Base-by-base conservation (phyloP, 2,329 filamentous ascomycete species). In the Colletotrichum spaethianum region DNA sequence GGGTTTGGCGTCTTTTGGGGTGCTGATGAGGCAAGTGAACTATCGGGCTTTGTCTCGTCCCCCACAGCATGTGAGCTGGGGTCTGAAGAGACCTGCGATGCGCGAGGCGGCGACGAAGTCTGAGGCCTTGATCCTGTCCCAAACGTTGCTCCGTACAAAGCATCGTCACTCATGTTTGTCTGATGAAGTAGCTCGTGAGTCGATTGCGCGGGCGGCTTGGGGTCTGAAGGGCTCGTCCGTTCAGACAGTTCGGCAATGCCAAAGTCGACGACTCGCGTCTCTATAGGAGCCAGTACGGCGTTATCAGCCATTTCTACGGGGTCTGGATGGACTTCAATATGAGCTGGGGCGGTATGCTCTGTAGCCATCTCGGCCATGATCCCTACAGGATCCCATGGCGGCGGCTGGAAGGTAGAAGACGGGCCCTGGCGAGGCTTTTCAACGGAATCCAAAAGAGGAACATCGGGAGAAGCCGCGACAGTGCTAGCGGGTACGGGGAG, bases 331-430 rank as follows among this genome's bases (percentile, higher is more conserved):
- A 76, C 78, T 73, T 88, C 86, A 7, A 84, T 80, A 1, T 77
- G 77, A 8, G 86, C 83, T 9, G 74, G 74, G 0, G 79, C 81
- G 0, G 86, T 87, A 28, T 81, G 76, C 23, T 84, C 82, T 12
- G 84, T 87, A 6, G 84, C 76, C 79, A 89, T 84, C 76, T 88
- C 86, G 3, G 86, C 83, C 28, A 88, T 78, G 20, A 83, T 50
- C 1, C 86, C 86, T 1, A 87, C 80, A 0, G 86, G 85, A 44
- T 85, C 79, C 18, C 79, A 82, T 20, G 70, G 33, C 18, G 46
- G 55, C 4, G 70, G 50, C 9, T 77, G 75, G 18, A 75, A 70
- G 16, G 72, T 73, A 4, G 76, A 74, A 23, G 79, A 70, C 0
- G 79, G 77, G 4, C 81, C 79, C 74, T 82, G 80, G 33, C 78